Percentiles rank a stretch among this genome's conserved stretches.
These are phyloP conservation scores for Camelina sativa DNA, from an alignment of 345 rosid genomes.

Conservation along the genomic window DNA sequence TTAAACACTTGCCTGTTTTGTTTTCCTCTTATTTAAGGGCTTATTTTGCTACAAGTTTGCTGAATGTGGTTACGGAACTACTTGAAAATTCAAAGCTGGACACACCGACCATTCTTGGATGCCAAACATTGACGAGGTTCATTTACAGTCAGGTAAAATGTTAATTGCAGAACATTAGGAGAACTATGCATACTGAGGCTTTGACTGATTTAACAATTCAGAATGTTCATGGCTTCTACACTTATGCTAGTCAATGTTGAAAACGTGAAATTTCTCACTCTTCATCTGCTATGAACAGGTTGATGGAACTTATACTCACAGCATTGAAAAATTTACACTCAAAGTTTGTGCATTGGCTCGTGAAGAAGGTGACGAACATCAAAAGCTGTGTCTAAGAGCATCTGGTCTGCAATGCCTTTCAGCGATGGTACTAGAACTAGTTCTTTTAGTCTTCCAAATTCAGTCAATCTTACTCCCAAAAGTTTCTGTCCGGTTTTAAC, in stretches of 20 bases:
- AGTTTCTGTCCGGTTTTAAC: background rate
- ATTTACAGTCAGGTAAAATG: constrained; percentile 78
- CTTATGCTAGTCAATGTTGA: constrained; percentile 3
- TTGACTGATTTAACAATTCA: background rate
- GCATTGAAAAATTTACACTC: constrained; percentile 69
- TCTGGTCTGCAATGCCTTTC: constrained; percentile 91
- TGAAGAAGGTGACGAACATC: constrained; percentile 58
- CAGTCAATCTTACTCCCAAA: constrained; percentile 15
- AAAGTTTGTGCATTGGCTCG: constrained; percentile 74
- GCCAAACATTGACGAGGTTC: constrained; percentile 83
- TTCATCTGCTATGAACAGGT: constrained; percentile 54
- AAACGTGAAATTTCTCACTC: constrained; percentile 8
- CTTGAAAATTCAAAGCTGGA: constrained; percentile 78
- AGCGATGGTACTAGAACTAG: constrained; percentile 69
- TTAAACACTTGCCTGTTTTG: background rate
- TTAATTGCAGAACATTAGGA: background rate
- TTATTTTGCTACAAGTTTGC: constrained; percentile 78
- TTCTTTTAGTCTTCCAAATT: constrained; percentile 12
- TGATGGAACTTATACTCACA: constrained; percentile 79
- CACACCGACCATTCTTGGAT: constrained; percentile 69
- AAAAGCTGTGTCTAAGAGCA: constrained; percentile 59
- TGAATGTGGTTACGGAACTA: constrained; percentile 75
- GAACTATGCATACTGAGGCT: background rate
- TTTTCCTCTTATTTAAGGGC: constrained; percentile 56
- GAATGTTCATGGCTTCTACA: constrained; percentile 23